Evolutionary conservation across 352 stramenopile genomes (phyloP).

Genomic region (Phytophthora ohioensis): DNA sequence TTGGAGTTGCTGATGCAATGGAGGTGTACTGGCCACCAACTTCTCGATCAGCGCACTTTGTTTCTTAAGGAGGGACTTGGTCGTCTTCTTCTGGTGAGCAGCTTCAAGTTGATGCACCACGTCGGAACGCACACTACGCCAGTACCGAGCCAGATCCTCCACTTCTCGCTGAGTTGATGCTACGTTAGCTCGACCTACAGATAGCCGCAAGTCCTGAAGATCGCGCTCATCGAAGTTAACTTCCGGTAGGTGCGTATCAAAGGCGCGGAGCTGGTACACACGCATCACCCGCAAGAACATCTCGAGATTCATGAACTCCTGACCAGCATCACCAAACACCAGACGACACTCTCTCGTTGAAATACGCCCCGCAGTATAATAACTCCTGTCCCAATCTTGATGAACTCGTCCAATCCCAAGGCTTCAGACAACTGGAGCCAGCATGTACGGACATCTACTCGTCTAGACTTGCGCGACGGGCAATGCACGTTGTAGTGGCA

Average conservation of each 20-base stretch:
- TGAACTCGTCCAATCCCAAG: constrained; percentile 47
- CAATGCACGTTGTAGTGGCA: no score
- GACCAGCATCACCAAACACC: constrained; percentile 72
- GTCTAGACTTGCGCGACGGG: no score
- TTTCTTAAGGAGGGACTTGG: constrained; percentile 64
- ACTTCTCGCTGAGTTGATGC: constrained; percentile 62
- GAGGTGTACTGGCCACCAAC: constrained; percentile 41
- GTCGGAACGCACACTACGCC: constrained; percentile 56
- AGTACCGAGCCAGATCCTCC: constrained; percentile 75
- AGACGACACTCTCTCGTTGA: constrained; percentile 63
- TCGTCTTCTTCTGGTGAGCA: constrained; percentile 69
- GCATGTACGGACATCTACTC: no score
- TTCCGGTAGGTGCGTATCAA: constrained; percentile 60
- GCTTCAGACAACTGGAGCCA: no score
- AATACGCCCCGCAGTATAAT: constrained; percentile 48
- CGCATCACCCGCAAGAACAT: constrained; percentile 64
- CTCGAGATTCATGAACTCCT: constrained; percentile 67
- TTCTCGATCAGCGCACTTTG: constrained; percentile 70
- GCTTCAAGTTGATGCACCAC: constrained; percentile 64
- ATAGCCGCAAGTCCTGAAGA: constrained; percentile 54
- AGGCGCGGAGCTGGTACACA: constrained; percentile 66
- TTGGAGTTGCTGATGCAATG: constrained; percentile 23
- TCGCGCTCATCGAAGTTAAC: constrained; percentile 61
- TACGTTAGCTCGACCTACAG: constrained; percentile 64
- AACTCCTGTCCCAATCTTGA: constrained; percentile 74